Evolutionary conservation across 345 rosid species (phyloP), one percentile per base, ranked within the genome.

Genomic region (Limnanthes douglasii): DNA sequence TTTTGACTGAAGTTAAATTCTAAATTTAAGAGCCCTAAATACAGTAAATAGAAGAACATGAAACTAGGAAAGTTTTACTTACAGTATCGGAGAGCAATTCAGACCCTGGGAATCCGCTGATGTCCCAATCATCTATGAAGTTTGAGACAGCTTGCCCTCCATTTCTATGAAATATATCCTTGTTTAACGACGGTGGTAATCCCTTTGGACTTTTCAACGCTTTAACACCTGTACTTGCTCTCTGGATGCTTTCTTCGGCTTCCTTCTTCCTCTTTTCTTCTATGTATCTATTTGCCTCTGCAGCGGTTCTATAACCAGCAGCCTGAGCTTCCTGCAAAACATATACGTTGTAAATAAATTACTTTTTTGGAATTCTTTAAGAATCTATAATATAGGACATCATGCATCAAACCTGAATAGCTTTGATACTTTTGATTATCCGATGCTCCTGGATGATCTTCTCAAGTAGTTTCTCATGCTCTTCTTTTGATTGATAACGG

Each of bases 401-500:
- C 31, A 41, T 12, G 46, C 21, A 21, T 41, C 60, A 62, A 48
- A 80, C 98, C 98, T 90, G 81, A 54, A 90, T 84, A 46, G 76
- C 84, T 51, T 74, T 57, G 60, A 79, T 83, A 66, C 92, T 80
- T 62, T 52, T 76, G 46, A 59, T 60, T 51, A 77, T 72, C 13
- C 60, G 65, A 42, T 63, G 76, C 43, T 90, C 92, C 53, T 74
- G 79, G 26, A 77, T 74, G 29, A 77, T 61, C 39, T 61, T 77
- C 61, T 64, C 44, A 53, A 77, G 52, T 41, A 90, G 56, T 59
- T 70, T 77, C 53, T 68, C 67, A 34, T 90, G 95, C 58, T 84
- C 78, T 61, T 80, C 94, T 65, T 74, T 90, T 8, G 84, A 77
- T 54, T 72, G 95, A 55, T 69, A 90, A 46, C 86, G 68, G 40